These are phyloP conservation scores for Didymella pomorum DNA, from an alignment of 2,329 filamentous ascomycete species.

Conservation along the genomic window DNA sequence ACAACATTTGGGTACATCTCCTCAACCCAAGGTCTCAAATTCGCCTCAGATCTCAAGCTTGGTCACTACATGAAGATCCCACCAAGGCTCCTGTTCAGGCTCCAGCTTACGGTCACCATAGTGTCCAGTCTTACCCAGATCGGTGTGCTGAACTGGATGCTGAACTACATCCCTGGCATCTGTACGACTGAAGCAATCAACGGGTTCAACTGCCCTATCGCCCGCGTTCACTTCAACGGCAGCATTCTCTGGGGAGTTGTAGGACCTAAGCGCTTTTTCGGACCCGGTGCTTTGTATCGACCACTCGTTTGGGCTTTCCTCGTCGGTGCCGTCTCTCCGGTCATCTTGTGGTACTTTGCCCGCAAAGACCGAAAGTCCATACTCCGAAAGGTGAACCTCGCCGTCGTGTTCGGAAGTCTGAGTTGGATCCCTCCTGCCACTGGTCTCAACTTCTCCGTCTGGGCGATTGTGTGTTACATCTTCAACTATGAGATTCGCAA, in stretches of 20 bases:
- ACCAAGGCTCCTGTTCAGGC: constrained; percentile 77
- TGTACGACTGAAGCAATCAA: constrained; percentile 84
- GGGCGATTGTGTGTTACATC: constrained; percentile 83
- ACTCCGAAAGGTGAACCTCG: constrained; percentile 79
- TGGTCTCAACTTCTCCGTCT: constrained; percentile 86
- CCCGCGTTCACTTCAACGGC: constrained; percentile 88
- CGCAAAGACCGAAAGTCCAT: constrained; percentile 66
- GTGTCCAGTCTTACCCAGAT: constrained; percentile 84
- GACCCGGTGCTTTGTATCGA: constrained; percentile 75
- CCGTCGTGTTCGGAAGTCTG: constrained; percentile 82
- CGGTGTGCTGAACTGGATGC: constrained; percentile 89
- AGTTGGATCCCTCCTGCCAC: constrained; percentile 85
- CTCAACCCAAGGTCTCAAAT: constrained; percentile 87
- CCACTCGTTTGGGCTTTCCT: constrained; percentile 83
- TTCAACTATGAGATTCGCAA: constrained; percentile 82
- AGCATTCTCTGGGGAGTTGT: constrained; percentile 91
- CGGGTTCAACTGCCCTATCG: constrained; percentile 87
- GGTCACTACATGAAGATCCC: constrained; percentile 91
- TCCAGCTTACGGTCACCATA: constrained; percentile 78
- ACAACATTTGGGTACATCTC: constrained; percentile 91
- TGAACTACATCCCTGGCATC: constrained; percentile 75
- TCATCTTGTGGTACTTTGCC: constrained; percentile 76
- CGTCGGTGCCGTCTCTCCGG: constrained; percentile 75
- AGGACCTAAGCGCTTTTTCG: constrained; percentile 83
- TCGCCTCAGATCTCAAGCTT: constrained; percentile 85